Conservation (phyloP, 371 early-diverging fungal species). For the Rhizomucor miehei region DNA sequence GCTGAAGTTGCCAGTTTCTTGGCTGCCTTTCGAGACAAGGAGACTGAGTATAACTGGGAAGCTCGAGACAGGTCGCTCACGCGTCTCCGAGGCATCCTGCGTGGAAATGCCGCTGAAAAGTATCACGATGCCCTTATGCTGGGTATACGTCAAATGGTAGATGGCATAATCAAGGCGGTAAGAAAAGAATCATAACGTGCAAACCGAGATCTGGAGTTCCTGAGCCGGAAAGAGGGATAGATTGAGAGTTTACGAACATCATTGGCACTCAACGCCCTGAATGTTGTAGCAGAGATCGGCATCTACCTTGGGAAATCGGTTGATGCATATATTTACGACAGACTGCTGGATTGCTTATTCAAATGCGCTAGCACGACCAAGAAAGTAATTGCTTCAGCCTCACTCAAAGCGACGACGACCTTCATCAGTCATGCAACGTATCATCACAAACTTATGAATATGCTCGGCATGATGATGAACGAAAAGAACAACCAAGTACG, state of each 20-base stretch:
- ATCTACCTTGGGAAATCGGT: conserved; percentile 29
- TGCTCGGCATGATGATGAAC: conserved; percentile 30
- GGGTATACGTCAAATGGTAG: conserved; percentile 37
- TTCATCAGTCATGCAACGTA: conserved; percentile 36
- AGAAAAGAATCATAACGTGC: conserved; percentile 6
- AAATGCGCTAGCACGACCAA: conserved; percentile 38
- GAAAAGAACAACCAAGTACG: conserved; percentile 51
- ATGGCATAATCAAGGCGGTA: conserved; percentile 48
- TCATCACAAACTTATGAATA: conserved; percentile 36
- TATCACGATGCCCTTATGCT: conserved; percentile 30
- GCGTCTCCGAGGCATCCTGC: conserved; percentile 29
- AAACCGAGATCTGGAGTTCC: background rate
- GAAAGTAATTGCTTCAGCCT: conserved; percentile 34
- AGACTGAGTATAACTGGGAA: conserved; percentile 34
- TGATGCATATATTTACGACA: conserved; percentile 39
- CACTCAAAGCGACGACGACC: conserved; percentile 26
- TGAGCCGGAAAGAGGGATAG: conserved; percentile 11
- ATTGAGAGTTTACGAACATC: conserved; percentile 47
- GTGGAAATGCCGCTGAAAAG: conserved; percentile 39
- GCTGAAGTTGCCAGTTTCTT: conserved; percentile 17
- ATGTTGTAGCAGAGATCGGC: conserved; percentile 38
- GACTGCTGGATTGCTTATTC: conserved; percentile 34
- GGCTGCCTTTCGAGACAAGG: conserved; percentile 22
- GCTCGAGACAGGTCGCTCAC: conserved; percentile 20
- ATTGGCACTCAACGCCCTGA: conserved; percentile 36